A percentile compares a stretch with the other conserved stretches of the same genome.
These are phyloP conservation scores for Ananas comosus DNA, from an alignment of 176 grass and related monocot species.

Conservation along the genomic window DNA sequence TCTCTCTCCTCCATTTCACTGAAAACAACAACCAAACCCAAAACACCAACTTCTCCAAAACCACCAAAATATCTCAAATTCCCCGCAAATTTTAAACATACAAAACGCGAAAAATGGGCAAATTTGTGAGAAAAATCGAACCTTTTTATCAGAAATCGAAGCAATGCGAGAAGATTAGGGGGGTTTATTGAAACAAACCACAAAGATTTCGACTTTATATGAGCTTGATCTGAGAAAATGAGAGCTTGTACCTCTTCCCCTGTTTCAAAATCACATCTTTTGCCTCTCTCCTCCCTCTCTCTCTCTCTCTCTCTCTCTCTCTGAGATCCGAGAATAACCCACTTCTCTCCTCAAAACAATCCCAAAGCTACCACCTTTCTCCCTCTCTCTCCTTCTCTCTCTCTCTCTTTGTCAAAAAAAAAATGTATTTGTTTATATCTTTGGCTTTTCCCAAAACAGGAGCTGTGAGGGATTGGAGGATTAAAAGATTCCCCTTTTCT, in stretches of 20 bases:
- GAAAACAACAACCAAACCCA: neutral
- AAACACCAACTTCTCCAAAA: neutral
- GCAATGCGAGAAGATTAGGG: neutral
- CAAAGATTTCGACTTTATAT: neutral
- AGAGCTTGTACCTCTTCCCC: neutral
- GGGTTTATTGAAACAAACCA: neutral
- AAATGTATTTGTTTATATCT: neutral
- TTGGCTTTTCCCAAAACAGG: slow-evolving; percentile 8
- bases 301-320: neutral
- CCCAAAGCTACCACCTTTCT: slow-evolving; percentile 3
- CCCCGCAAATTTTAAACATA: neutral
- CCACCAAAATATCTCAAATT: neutral
- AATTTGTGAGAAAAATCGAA: neutral
- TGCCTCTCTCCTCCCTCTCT: neutral
- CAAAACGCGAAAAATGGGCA: neutral
- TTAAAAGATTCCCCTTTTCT: slow-evolving; percentile 1
- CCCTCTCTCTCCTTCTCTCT: slow-evolving; percentile 3
- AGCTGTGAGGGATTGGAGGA: neutral
- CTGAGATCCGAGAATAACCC: neutral
- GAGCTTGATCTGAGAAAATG: neutral
- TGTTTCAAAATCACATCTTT: neutral
- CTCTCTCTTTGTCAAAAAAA: slow-evolving; percentile 7
- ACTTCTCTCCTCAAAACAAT: neutral
- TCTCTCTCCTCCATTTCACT: neutral
- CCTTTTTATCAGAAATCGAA: slow-evolving; percentile 1